phyloP scores from a whole-genome alignment of 768 basidiomycete genomes.

The Mycena kentingensis region DNA sequence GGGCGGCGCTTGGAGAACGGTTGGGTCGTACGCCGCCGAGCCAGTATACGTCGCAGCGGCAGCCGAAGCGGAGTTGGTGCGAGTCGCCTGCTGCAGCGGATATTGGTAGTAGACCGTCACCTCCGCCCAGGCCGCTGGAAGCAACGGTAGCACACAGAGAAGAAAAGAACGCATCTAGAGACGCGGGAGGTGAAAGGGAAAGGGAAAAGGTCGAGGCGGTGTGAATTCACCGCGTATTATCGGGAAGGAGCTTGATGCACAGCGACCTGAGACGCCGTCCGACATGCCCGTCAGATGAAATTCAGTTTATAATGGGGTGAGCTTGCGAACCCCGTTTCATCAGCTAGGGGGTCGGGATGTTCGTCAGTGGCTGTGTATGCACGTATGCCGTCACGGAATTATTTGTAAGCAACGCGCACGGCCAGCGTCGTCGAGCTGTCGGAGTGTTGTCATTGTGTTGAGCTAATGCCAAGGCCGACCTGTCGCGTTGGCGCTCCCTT shows the following conservation, averaged over 20 bases:
- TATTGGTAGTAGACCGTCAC: conserved; percentile 18
- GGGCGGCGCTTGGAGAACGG: conserved; percentile 32
- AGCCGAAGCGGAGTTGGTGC: conserved; percentile 4
- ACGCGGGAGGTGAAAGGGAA: neutral
- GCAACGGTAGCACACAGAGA: conserved; percentile 11
- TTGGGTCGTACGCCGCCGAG: conserved; percentile 36
- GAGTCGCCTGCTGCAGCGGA: conserved; percentile 4
- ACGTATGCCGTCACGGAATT: no score
- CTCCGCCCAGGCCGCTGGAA: conserved; percentile 13
- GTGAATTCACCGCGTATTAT: neutral
- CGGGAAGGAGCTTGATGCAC: neutral
- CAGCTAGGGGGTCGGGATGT: no score
- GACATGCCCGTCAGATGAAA: no score
- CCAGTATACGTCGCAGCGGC: conserved; percentile 30
- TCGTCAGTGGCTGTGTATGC: no score
- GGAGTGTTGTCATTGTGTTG: no score
- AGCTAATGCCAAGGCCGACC: no score
- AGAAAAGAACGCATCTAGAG: conserved; percentile 13
- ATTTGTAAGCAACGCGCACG: no score
- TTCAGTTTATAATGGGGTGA: no score
- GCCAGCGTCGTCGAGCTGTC: no score
- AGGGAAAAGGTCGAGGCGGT: neutral
- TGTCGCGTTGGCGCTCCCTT: no score
- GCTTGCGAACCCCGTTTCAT: no score
- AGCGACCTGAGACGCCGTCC: no score